Base-by-base conservation (phyloP, 192 early-diverging fungal species). In the Allomyces arbusculus region DNA sequence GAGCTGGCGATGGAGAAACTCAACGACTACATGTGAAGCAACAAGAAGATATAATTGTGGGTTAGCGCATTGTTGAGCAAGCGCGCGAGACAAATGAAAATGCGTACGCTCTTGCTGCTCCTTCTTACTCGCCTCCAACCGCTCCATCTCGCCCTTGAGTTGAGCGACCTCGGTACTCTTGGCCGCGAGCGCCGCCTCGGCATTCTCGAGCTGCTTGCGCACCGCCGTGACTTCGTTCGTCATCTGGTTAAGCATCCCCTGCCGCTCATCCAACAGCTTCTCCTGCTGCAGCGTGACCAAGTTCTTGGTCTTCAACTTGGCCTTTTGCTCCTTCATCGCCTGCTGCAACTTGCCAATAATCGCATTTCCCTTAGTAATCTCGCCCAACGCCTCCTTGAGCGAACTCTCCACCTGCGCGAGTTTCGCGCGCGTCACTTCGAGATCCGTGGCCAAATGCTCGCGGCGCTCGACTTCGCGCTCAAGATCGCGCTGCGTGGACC, bases 231-330 rank as follows among this genome's bases (percentile, higher is more conserved):
- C 22, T 55, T 83, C 82, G 45, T 77, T 75, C 50, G 75, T 69
- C 40, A 71, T 69, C 44, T 69, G 55, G 20, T 76, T 72, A 12
- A 79, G 66, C 16, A 69, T 45, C 12, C 67, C 64, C 43, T 63
- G 65, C 40, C 74, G 68, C 65, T 83, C 82, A 62, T 83, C 80
- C 9, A 83, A 63, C 12, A 80, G 63, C 65, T 79, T 78, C 58
- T 83, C 82, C 68, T 83, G 82, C 69, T 83, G 82, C 43, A 83
- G 58, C 11, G 78, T 78, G 10, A 80, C 80, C 11, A 77, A 71
- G 64, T 80, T 83, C 68, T 82, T 83, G 33, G 79, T 67, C 67
- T 83, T 83, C 24, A 78, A 50, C 68, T 83, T 83, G 19, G 73
- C 22, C 70, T 82, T 82, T 0, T 70, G 26, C 4, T 72, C 25